phyloP scores from a whole-genome alignment of 2,329 filamentous ascomycete species.

The Nemania sp. region DNA sequence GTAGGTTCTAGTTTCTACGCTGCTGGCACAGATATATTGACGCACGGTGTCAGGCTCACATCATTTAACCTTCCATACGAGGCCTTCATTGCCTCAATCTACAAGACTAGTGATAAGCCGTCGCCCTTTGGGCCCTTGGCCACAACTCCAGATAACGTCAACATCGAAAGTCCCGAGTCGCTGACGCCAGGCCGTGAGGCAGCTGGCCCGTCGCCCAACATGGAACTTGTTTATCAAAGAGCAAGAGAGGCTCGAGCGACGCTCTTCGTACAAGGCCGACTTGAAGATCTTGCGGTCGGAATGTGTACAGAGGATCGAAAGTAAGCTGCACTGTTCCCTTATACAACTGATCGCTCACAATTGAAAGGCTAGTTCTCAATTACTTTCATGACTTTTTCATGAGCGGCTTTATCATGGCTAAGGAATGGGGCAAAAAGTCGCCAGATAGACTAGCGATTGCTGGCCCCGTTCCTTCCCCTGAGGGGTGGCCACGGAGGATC shows the following conservation, averaged over 20 bases:
- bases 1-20: neutral
- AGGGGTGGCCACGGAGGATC: too few species aligned
- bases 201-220: conserved; percentile 6
- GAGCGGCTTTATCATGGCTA: too few species aligned
- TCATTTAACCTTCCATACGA: conserved; percentile 15
- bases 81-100: conserved; percentile 9
- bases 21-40: neutral
- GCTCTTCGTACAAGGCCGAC: conserved; percentile 9
- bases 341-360: too few species aligned
- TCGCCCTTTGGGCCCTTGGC: neutral
- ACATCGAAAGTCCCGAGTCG: conserved; percentile 2
- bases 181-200: neutral
- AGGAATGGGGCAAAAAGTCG: too few species aligned
- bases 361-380: conserved; percentile 7
- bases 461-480: too few species aligned
- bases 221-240: conserved; percentile 17
- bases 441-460: too few species aligned
- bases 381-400: conserved; percentile 15
- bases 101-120: neutral
- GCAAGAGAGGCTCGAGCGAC: neutral
- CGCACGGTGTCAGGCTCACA: neutral
- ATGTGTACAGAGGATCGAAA: conserved; percentile 11
- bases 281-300: neutral
- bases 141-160: neutral
- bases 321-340: conserved; percentile 6